Evolutionary conservation across 352 stramenopile genomes (phyloP).

Genomic region (Lagenidium sp.): DNA sequence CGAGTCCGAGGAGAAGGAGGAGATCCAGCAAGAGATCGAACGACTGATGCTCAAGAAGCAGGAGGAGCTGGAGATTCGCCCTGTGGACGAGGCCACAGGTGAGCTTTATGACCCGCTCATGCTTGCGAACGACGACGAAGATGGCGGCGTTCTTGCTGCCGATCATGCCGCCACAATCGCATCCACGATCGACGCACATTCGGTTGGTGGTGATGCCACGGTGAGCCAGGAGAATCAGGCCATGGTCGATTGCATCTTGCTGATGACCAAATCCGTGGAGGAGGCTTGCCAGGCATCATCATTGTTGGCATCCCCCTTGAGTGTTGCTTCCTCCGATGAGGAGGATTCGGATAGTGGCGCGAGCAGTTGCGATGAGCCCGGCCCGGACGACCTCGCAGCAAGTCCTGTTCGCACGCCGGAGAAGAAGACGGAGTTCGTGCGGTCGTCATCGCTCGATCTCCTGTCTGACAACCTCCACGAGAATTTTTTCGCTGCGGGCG

Average conservation of each 20-base stretch:
- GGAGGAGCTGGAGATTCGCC: conserved; percentile 19
- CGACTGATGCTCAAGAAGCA: conserved; percentile 69
- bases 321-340: conserved; percentile 42
- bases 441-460: conserved; percentile 41
- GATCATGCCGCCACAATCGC: too few species aligned
- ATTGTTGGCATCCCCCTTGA: conserved; percentile 29
- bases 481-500: conserved; percentile 52
- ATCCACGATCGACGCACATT: too few species aligned
- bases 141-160: too few species aligned
- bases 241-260: conserved; percentile 68
- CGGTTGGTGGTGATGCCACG: conserved; percentile 15
- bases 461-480: conserved; percentile 74
- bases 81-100: too few species aligned
- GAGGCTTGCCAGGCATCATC: conserved; percentile 30
- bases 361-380: conserved; percentile 23
- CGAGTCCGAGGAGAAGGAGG: conserved; percentile 72
- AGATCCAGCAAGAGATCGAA: conserved; percentile 79
- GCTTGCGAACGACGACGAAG: conserved; percentile 10
- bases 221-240: conserved; percentile 51
- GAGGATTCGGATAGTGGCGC: conserved; percentile 24
- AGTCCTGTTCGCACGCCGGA: too few species aligned
- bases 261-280: conserved; percentile 65
- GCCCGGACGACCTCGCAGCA: conserved; percentile 13
- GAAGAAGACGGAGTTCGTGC: too few species aligned
- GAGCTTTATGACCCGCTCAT: not conserved